These are phyloP conservation scores for Cyclotella choctawhatcheeana DNA, from an alignment of 108 stramenopile species.

Conservation along the genomic window DNA sequence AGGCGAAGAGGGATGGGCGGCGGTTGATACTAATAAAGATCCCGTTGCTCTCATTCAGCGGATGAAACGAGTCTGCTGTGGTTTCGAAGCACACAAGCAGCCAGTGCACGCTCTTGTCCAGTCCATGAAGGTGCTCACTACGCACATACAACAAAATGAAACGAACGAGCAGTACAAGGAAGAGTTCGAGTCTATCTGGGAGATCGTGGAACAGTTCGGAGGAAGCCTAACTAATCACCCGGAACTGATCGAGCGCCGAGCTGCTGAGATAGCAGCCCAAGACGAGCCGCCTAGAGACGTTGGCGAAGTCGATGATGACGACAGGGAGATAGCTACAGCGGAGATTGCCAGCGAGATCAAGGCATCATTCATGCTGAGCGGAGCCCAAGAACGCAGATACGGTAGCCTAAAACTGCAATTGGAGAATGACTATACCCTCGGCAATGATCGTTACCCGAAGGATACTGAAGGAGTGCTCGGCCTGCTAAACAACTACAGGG, in stretches of 20 bases:
- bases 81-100: slow-evolving; percentile 6
- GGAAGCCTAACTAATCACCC: neutral
- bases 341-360: slow-evolving; percentile 1
- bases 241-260: neutral
- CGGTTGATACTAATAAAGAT: neutral
- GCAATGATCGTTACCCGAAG: neutral
- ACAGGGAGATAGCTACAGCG: neutral
- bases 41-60: neutral
- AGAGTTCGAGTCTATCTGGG: neutral
- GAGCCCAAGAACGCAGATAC: neutral
- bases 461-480: neutral
- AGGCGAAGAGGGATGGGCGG: neutral
- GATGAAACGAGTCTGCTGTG: neutral
- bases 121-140: neutral
- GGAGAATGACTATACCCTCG: neutral
- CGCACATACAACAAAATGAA: neutral
- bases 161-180: neutral
- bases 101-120: neutral
- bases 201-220: slow-evolving; percentile 1
- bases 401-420: neutral
- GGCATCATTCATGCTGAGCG: neutral
- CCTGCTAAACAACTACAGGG: neutral
- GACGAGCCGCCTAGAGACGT: neutral
- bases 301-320: neutral
- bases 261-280: neutral